These are phyloP conservation scores for Domatiomyces catenatus DNA, from an alignment of 2,329 filamentous ascomycete genomes.

Conservation along the genomic window DNA sequence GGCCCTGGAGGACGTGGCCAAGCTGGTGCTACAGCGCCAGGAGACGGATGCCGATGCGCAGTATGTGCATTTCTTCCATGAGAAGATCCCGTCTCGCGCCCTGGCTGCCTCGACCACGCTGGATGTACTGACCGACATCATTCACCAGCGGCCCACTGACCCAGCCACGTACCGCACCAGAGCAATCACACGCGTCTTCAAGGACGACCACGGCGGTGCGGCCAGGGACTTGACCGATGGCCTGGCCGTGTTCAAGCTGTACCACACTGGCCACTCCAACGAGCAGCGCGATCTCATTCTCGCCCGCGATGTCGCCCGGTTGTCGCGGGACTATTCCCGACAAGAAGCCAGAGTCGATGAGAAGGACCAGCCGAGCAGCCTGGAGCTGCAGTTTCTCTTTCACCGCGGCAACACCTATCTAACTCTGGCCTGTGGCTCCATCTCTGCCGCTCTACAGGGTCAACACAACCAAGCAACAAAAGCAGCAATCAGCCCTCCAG, in stretches of 20 bases:
- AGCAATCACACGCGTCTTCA: conserved; percentile 60
- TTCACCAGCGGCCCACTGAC: conserved; percentile 47
- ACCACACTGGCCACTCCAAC: conserved; percentile 38
- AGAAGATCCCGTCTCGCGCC: conserved; percentile 66
- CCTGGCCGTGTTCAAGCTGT: conserved; percentile 39
- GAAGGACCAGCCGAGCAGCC: conserved; percentile 56
- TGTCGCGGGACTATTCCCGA: conserved; percentile 31
- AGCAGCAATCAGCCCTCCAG: conserved; percentile 18
- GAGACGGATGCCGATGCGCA: conserved; percentile 56
- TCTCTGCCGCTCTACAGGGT: conserved; percentile 43
- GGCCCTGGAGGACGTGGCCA: conserved; percentile 60
- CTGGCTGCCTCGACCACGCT: conserved; percentile 58
- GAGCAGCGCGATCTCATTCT: conserved; percentile 37
- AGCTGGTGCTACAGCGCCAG: conserved; percentile 55
- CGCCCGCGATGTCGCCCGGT: conserved; percentile 25
- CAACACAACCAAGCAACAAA: conserved; percentile 16
- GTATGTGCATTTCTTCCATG: conserved; percentile 86
- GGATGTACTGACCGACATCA: conserved; percentile 50
- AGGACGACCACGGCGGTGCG: conserved; percentile 56
- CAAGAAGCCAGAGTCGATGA: conserved; percentile 38
- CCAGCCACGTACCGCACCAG: conserved; percentile 55
- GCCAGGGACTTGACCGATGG: conserved; percentile 55
- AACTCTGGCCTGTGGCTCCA: conserved; percentile 51
- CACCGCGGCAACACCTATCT: conserved; percentile 60
- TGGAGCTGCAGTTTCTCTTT: conserved; percentile 61